Base-by-base conservation (phyloP, 1,284 basidiomycete species). In the Sporisorium reilianum region DNA sequence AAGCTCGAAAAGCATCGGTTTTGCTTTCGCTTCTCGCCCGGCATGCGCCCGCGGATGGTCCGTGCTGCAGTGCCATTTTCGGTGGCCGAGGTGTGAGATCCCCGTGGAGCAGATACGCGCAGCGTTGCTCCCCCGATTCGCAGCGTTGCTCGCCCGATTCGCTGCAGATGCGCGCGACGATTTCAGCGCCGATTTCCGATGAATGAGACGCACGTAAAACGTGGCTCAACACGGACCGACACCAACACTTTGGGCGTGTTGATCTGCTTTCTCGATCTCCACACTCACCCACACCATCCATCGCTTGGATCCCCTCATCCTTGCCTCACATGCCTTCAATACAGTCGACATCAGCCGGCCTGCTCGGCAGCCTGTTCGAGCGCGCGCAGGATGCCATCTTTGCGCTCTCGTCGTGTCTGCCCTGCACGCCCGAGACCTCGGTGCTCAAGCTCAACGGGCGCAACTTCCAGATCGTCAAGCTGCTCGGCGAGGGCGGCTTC, bases 401-500 rank as follows among this genome's bases (percentile, higher is more conserved):
- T 49, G 77, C 80, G 9, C 66, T 81, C 51, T 59, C 75, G 3
- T 75, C 77, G 3, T 78, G 78, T 42, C 60, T 81, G 8, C 74
- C 71, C 5, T 80, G 79, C 58, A 73, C 62, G n/a, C 65, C 72
- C 42, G 65, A 72, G 26, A 61, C 62, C 3, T 67, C 78, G 2
- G 48, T 62, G 3, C 71, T 84, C 58, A 75, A 79, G 53, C 70
- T 84, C 45, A 82, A 83, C 55, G 81, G 82, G 5, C 73, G 75
- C 49, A 71, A 65, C 48, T 77, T 82, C 49, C 66, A 82, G 59
- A 75, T 84, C 30, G 61, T 81, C 46, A 78, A 77, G 34, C 63
- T 84, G 18, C 76, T 84, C 23, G 83, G 83, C 61, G 83, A 84
- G 61, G 83, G 83, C 16, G 83, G 83, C 23, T 82, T 84, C 48